Evolutionary conservation across 257 asterid species (phyloP), one percentile per base, ranked within the genome.

Genomic region (Coffea eugenioides): DNA sequence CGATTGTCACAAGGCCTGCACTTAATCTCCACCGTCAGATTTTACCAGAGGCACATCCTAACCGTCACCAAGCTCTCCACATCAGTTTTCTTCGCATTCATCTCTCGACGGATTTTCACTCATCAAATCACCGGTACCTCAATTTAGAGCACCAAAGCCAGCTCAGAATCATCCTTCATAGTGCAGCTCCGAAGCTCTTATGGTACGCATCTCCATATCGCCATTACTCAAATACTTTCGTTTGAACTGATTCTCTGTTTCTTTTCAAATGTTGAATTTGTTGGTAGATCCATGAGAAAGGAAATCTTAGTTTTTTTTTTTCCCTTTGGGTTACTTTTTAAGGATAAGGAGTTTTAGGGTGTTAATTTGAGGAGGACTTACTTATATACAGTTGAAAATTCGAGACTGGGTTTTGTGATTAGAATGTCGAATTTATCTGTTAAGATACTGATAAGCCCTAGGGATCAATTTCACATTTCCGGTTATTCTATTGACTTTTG

Each of bases 141-240:
- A 62, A 49, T 46, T 41, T 64, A 57, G 43, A 64, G 76, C 65
- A 25, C 64, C 6, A 61, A 39, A 56, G 34, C 62, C 76, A 67
- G 85, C 85, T 85, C 80, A 54, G 16, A 68, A 31, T 71, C 78
- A 84, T 75, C 80, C 72, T 74, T 51, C 4, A 21, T 7, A 41
- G 27, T 56, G 18, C 13, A 46, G 81, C 54, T 79, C 46, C 62
- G 25, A 76, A 81, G 87, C 89, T 27, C 79, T 64, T 71, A 88
- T 88, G 93, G 93, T 89, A 81, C 57, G 83, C 67, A 49, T 64
- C 78, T 82, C 15, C 18, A 48, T 41, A 13, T 46, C 51, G 11
- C 46, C 15, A 14, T 25, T 48, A 23, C 18, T n/a, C 25, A 9
- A 76, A 62, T 39, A 5, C 15, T 76, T 67, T 59, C 8, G 21